phyloP scores from a whole-genome alignment of 371 early-diverging fungal species.

The Syncephalastrum racemosum region DNA sequence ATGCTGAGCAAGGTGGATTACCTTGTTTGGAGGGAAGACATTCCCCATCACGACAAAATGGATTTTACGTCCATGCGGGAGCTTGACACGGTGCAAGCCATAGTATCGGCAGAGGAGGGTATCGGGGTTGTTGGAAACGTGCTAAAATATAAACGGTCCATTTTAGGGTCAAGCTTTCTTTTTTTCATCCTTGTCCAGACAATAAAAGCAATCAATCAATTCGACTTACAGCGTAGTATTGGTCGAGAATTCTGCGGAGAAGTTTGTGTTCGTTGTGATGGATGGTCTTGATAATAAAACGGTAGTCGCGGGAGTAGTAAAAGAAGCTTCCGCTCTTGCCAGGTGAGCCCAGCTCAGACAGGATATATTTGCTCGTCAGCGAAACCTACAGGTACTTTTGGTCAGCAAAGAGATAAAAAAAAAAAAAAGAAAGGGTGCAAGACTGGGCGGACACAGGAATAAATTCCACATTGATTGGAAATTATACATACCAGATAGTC shows the following conservation, averaged over 20 bases:
- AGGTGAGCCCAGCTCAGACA: conserved; percentile 94
- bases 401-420: not conserved
- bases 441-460: not conserved
- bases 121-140: conserved; percentile 86
- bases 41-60: conserved; percentile 99
- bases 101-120: conserved; percentile 93
- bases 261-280: conserved; percentile 95
- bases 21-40: conserved; percentile 91
- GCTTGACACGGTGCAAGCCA: conserved; percentile 94
- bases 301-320: conserved; percentile 96
- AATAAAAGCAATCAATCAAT: not conserved
- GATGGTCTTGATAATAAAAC: conserved; percentile 98
- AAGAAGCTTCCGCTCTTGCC: conserved; percentile 97
- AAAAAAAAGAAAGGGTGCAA: not conserved
- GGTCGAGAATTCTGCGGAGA: conserved; percentile 80
- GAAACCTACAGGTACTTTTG: conserved; percentile 62
- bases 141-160: conserved; percentile 46
- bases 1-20: not conserved
- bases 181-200: not conserved
- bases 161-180: not conserved
- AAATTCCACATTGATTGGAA: not conserved
- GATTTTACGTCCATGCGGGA: conserved; percentile 89
- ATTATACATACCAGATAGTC: conserved; percentile 80
- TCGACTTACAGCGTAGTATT: conserved; percentile 79
- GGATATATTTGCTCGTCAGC: conserved; percentile 93